Base-by-base conservation (phyloP, 106 monocot species). In the Phalaenopsis equestris region DNA sequence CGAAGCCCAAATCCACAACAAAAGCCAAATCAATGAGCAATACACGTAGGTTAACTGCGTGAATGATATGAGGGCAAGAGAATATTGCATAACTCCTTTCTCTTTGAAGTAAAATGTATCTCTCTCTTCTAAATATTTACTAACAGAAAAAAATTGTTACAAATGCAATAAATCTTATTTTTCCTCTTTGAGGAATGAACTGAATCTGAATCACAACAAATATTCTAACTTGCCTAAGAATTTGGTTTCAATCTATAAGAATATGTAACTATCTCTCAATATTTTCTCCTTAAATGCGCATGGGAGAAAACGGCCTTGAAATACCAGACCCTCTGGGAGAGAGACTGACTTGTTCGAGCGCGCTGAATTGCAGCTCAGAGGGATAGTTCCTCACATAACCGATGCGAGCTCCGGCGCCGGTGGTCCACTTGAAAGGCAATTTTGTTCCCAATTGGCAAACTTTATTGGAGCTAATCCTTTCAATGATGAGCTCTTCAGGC, bases 311-410 rank as follows among this genome's bases (percentile, higher is more conserved):
- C 8, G 76, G 76, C 12, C 76, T 76, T 14, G 76, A 21, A 49
- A 76, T 7, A 3, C 76, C 76, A 23, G 36, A 1, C 36, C 74
- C 47, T 77, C 84, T 84, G 15, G 96, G 88, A 61, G 96, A 96
- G 58, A 96, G 77, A 81, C 81, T 83, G 43, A 91, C 90, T 75
- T 89, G 86, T 80, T 91, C 91, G 56, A 96, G 79, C 30, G 88
- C 88, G 6, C 84, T 88, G 75, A 91, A 84, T 16, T 90, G 91
- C 17, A 96, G 87, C 78, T 91, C 91, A 0, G 90, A 88, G 1
- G 96, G 93, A 76, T 88, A 96, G 79, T 93, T 93, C 76, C 93
- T 88, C 41, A 96, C 93, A 52, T 88, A 93, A 19, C 90, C 88
- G 30, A 96, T 96, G 41, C 96, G 84, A 73, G 96, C 91, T 6